Percentiles rank a stretch among this genome's conserved stretches.
phyloP scores from a whole-genome alignment of 2,329 filamentous ascomycete genomes.

The Thelonectria olida region DNA sequence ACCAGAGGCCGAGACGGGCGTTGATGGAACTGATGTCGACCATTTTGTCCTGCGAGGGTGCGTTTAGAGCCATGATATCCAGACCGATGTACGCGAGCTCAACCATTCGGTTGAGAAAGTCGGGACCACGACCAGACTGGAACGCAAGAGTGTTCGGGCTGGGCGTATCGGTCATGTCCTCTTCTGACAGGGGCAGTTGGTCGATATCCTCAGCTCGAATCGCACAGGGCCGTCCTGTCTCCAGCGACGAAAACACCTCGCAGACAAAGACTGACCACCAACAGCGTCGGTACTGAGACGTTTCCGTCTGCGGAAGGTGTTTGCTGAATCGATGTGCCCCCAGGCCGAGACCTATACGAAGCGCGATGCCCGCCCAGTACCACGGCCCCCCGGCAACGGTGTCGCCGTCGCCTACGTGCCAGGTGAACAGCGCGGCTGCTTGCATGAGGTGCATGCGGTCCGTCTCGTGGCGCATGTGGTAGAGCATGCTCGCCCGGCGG shows the following conservation, averaged over 20 bases:
- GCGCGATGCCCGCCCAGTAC: conserved; percentile 38
- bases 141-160: background rate
- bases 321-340: conserved; percentile 33
- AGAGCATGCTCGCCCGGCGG: conserved; percentile 36
- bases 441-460: conserved; percentile 38
- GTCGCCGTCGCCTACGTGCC: conserved; percentile 37
- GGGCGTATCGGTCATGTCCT: conserved; percentile 36
- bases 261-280: conserved; percentile 39
- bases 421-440: conserved; percentile 34
- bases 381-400: conserved; percentile 35
- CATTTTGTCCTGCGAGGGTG: conserved; percentile 24
- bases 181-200: conserved; percentile 27
- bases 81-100: conserved; percentile 36
- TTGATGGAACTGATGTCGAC: conserved; percentile 35
- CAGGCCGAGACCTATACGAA: conserved; percentile 33
- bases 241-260: conserved; percentile 34
- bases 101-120: conserved; percentile 36
- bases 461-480: conserved; percentile 38
- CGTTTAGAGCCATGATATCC: conserved; percentile 33
- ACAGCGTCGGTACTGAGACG: conserved; percentile 35
- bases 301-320: conserved; percentile 32
- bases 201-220: conserved; percentile 38
- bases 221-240: conserved; percentile 36
- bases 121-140: conserved; percentile 15
- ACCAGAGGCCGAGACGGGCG: conserved; percentile 36